A percentile compares a stretch with the other conserved stretches of the same genome.
Evolutionary conservation across 2,329 filamentous ascomycete genomes (phyloP).

Genomic region (Phialophora verrucosa): DNA sequence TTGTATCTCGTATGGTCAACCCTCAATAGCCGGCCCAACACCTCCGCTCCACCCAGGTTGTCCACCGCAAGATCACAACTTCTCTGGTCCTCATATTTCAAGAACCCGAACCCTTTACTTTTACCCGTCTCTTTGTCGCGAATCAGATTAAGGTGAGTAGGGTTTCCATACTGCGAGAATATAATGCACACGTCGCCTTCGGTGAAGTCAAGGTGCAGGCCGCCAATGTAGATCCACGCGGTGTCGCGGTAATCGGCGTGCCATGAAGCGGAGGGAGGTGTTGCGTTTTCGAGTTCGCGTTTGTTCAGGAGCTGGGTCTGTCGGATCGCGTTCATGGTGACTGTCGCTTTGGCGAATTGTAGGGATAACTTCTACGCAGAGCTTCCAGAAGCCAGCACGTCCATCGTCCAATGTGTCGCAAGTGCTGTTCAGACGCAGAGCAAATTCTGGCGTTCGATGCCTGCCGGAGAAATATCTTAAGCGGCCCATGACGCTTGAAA

Average conservation of each 20-base stretch:
- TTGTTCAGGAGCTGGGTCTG: slow-evolving; percentile 93
- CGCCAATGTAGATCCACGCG: slow-evolving; percentile 94
- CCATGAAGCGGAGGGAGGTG: slow-evolving; percentile 90
- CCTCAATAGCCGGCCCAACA: slow-evolving; percentile 78
- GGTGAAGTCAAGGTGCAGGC: slow-evolving; percentile 86
- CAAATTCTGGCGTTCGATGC: neutral
- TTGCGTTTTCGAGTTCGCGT: slow-evolving; percentile 86
- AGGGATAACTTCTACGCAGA: neutral
- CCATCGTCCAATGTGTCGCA: neutral
- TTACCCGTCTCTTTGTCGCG: slow-evolving; percentile 97
- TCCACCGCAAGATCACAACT: slow-evolving; percentile 96
- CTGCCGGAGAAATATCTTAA: slow-evolving; percentile 20
- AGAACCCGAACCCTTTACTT: slow-evolving; percentile 89
- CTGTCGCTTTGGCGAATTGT: neutral
- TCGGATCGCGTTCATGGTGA: slow-evolving; percentile 86
- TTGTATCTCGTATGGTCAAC: slow-evolving; percentile 97
- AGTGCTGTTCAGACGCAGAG: neutral
- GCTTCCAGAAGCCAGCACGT: neutral
- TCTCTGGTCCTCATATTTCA: slow-evolving; percentile 98
- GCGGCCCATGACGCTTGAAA: slow-evolving; percentile 4
- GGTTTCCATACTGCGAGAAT: slow-evolving; percentile 96
- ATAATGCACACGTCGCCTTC: slow-evolving; percentile 96
- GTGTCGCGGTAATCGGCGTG: slow-evolving; percentile 97
- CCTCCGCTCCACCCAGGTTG: slow-evolving; percentile 85
- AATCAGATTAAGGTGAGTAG: slow-evolving; percentile 86